Evolutionary conservation across 176 grass and related monocot genomes (phyloP).

Genomic region (Bromus sterilis): DNA sequence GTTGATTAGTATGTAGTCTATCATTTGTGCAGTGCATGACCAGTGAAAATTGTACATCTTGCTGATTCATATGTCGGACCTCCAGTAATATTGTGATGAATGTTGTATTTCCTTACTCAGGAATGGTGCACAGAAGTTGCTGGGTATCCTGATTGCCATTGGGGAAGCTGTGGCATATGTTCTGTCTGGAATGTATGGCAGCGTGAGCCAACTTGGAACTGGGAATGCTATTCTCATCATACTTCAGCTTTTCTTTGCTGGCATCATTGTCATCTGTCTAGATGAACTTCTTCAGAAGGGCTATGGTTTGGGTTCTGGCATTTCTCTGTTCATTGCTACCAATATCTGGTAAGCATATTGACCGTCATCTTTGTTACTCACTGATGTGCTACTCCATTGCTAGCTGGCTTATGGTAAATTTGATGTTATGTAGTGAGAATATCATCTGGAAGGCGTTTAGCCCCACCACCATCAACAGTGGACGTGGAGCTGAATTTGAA

Average conservation of each 20-base stretch:
- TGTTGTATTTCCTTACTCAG: slow-evolving; percentile 32
- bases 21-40: neutral
- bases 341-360: slow-evolving; percentile 69
- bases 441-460: slow-evolving; percentile 99
- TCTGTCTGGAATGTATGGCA: slow-evolving; percentile 95
- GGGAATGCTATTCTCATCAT: slow-evolving; percentile 97
- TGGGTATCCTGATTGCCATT: slow-evolving; percentile 84
- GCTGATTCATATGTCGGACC: neutral
- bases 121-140: slow-evolving; percentile 88
- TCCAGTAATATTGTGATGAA: neutral
- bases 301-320: slow-evolving; percentile 91
- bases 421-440: slow-evolving; percentile 47
- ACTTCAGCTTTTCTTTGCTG: slow-evolving; percentile 96
- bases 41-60: neutral
- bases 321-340: slow-evolving; percentile 92
- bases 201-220: slow-evolving; percentile 85
- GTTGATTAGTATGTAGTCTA: neutral
- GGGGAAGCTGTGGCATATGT: slow-evolving; percentile 93
- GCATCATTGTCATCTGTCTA: slow-evolving; percentile 93
- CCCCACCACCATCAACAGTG: slow-evolving; percentile 91
- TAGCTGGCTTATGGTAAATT: neutral
- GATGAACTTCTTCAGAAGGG: slow-evolving; percentile 97
- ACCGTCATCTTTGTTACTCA: neutral
- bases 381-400: neutral
- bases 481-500: slow-evolving; percentile 94